These are phyloP conservation scores for Primulina huaijiensis DNA, from an alignment of 257 asterid genomes.

Conservation along the genomic window DNA sequence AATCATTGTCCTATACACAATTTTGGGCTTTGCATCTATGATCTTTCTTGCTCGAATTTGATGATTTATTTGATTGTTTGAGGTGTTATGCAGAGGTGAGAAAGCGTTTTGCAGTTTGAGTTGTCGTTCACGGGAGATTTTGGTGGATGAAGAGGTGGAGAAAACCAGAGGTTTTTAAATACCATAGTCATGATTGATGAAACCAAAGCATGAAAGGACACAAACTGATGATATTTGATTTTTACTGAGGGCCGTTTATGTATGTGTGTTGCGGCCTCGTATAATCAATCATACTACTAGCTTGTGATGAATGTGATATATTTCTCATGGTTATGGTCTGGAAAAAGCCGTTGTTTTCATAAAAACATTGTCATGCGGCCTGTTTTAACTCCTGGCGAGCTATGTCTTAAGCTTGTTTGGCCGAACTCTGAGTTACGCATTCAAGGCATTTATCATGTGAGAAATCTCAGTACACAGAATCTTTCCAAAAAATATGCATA, in stretches of 20 bases:
- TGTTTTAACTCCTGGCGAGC: not conserved
- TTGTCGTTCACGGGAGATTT: conserved; percentile 74
- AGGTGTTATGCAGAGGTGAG: conserved; percentile 63
- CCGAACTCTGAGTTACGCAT: not conserved
- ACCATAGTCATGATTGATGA: conserved; percentile 48
- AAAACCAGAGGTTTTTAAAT: conserved; percentile 20
- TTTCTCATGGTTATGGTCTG: conserved; percentile 22
- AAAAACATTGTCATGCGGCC: not conserved
- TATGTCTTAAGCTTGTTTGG: not conserved
- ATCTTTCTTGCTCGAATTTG: not conserved
- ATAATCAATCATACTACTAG: not conserved
- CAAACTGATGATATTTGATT: conserved; percentile 34
- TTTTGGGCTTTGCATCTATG: not conserved
- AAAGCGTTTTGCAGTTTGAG: conserved; percentile 78
- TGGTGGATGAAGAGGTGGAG: conserved; percentile 68
- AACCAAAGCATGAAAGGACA: conserved; percentile 32
- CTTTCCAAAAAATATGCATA: not conserved
- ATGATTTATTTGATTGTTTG: conserved; percentile 22
- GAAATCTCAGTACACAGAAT: not conserved
- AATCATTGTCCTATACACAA: not conserved
- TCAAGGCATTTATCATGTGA: not conserved
- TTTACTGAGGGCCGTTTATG: conserved; percentile 44
- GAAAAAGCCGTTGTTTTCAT: not conserved
- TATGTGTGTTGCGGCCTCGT: conserved; percentile 44
- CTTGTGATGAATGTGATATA: not conserved